Evolutionary conservation across 116 monocot genomes (phyloP), one percentile per base, ranked within the genome.

Genomic region (Posidonia oceanica): DNA sequence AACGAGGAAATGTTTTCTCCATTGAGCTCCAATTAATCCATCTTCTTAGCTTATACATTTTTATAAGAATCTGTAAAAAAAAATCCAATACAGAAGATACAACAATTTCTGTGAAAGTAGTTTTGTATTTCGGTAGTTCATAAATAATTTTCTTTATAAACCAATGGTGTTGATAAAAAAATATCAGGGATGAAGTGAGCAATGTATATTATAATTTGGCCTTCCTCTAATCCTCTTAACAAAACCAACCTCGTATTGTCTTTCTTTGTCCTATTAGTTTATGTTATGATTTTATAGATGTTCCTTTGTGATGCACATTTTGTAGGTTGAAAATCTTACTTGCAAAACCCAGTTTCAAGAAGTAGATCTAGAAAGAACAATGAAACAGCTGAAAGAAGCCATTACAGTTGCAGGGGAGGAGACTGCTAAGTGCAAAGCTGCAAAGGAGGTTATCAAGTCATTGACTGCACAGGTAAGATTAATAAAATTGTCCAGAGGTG

Each of bases 401-500:
- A 83, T 89, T 78, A 76, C 77, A 54, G 78, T 91, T 67, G 96
- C 92, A 23, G 87, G 78, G 22, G 96, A 97, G 66, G 96, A 97
- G 80, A 78, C 92, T 78, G 89, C 96, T 61, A 97, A 97, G 71
- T 89, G 96, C 77, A 97, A 85, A 80, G 96, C 96, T 40, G 96
- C 96, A 40, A 97, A 97, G 76, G 96, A 97, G 82, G 96, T 97
- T 63, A 97, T 97, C 69, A 97, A 91, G 71, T 85, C 96, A 56
- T 87, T 97, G 36, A 97, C 92, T 37, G 83, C 80, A 72, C 92
- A 97, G 70, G 96, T 97, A 87, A 86, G 41, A 6, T 41, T n/a
- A 65, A 78, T 55, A 29, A 41, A 23, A 66, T 36, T 48, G 14
- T 67, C 16, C 56, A 8, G 70, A 71, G 39, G 37, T 56, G 12